phyloP scores from a whole-genome alignment of 2,329 filamentous ascomycete species.

The Aspergillus sojae region DNA sequence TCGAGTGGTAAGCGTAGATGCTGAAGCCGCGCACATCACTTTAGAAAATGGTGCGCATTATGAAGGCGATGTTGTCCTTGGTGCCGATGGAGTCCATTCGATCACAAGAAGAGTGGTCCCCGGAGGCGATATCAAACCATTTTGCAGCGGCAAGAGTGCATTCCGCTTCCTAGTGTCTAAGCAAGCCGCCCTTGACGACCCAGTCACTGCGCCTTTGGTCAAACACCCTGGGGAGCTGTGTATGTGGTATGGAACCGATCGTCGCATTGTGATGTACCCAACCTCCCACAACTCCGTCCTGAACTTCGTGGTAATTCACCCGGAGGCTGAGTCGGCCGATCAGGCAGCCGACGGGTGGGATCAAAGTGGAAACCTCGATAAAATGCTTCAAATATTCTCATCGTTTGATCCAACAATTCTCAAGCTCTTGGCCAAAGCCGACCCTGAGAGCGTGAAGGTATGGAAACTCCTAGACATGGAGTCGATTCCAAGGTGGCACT shows the following conservation, averaged over 20 bases:
- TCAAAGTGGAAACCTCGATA: slow-evolving; percentile 7
- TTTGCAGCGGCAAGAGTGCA: slow-evolving; percentile 55
- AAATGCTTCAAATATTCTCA: slow-evolving; percentile 17
- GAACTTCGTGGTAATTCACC: slow-evolving; percentile 56
- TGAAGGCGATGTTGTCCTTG: slow-evolving; percentile 53
- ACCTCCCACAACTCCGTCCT: slow-evolving; percentile 46
- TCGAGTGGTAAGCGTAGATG: slow-evolving; percentile 45
- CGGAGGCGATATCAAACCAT: slow-evolving; percentile 36
- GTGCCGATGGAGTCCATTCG: slow-evolving; percentile 53
- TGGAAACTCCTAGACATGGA: slow-evolving; percentile 66
- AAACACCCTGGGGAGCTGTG: slow-evolving; percentile 40
- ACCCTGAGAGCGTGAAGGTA: slow-evolving; percentile 50
- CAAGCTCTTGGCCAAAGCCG: slow-evolving; percentile 36
- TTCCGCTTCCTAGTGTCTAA: slow-evolving; percentile 57
- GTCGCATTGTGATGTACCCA: slow-evolving; percentile 50
- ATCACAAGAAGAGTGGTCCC: slow-evolving; percentile 26
- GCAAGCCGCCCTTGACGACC: slow-evolving; percentile 43
- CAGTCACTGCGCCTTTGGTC: slow-evolving; percentile 37
- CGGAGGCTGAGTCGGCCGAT: slow-evolving; percentile 43
- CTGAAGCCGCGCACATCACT: slow-evolving; percentile 38
- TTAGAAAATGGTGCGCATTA: slow-evolving; percentile 47
- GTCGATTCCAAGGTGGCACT: slow-evolving; percentile 56
- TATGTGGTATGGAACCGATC: slow-evolving; percentile 45
- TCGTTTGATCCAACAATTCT: slow-evolving; percentile 45
- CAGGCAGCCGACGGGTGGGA: slow-evolving; percentile 30